Evolutionary conservation across 495 filamentous ascomycete genomes (phyloP).

Genomic region (Penicillium lividum): DNA sequence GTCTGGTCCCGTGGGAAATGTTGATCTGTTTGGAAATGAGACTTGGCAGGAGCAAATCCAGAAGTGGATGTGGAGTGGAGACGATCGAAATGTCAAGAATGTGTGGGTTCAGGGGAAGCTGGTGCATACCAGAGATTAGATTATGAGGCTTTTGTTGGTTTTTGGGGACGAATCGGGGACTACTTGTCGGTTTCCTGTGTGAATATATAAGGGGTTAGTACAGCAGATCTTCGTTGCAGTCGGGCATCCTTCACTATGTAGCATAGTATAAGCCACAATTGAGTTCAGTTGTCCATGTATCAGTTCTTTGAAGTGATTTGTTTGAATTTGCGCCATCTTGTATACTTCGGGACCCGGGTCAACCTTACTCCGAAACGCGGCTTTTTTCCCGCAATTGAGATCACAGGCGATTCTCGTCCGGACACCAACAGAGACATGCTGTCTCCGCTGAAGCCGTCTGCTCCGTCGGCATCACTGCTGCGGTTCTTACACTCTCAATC

Average conservation of each 20-base stretch:
- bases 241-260: no score
- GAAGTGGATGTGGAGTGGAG: slow-evolving; percentile 89
- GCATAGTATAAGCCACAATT: not conserved
- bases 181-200: no score
- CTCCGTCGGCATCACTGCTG: slow-evolving; percentile 60
- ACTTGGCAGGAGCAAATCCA: slow-evolving; percentile 75
- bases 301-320: no score
- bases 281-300: not conserved
- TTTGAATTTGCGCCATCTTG: not conserved
- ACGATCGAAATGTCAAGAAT: slow-evolving; percentile 77
- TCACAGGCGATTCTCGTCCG: slow-evolving; percentile 17
- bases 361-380: slow-evolving; percentile 26
- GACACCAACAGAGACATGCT: slow-evolving; percentile 38
- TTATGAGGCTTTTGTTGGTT: not conserved
- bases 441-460: slow-evolving; percentile 40
- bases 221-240: no score
- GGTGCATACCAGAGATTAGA: slow-evolving; percentile 58
- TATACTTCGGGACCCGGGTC: slow-evolving; percentile 13
- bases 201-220: no score
- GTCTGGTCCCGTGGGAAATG: slow-evolving; percentile 25
- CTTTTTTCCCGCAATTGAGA: slow-evolving; percentile 30
- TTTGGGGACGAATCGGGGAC: not conserved
- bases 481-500: slow-evolving; percentile 64
- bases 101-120: slow-evolving; percentile 73
- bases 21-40: slow-evolving; percentile 87